Base-by-base conservation (phyloP, 1,284 basidiomycete genomes). In the Sporisorium scitamineum region DNA sequence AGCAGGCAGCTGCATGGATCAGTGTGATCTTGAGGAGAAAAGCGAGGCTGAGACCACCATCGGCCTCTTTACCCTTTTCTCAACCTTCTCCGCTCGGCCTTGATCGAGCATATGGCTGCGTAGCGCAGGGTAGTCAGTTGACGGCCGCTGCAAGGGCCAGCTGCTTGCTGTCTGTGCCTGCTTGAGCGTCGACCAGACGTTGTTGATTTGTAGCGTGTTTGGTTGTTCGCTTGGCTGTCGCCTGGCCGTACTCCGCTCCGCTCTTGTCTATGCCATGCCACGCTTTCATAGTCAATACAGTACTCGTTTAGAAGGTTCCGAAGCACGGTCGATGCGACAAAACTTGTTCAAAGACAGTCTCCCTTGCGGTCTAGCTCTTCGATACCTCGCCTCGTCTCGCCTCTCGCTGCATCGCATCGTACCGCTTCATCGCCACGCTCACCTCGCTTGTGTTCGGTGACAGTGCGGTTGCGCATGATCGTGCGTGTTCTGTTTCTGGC, bases 311-410 rank as follows among this genome's bases (percentile, higher is more conserved):
- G 54, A 56, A 63, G 61, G 31, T 63, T 63, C 61, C 41, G 18
- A 56, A 18, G 14, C 24, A 26, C 41, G n/a, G n/a, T 42, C 48
- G 61, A 53, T 56, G 61, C 48, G 54, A 63, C 61, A 55, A n/a
- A 37, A 32, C 54, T 50, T 34, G 54, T 63, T 63, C 26, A 32
- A 32, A 13, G 45, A 63, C 47, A 63, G 61, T 63, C 54, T 63
- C 48, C 10, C 18, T 14, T 41, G 48, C 51, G 27, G 9, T 11
- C 18, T 26, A 20, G 39, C 26, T 54, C 8, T 20, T 45, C 20
- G n/a, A 48, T 10, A 13, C 27, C 47, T 50, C 47, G 45, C 45
- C 26, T 29, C 26, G 10, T 9, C 20, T 42, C 51, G 31, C 16
- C 32, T 22, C 8, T 11, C 26, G 9, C 18, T 29, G 29, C 48